phyloP scores from a whole-genome alignment of 2,329 filamentous ascomycete genomes.

The Fusarium mangiferae region DNA sequence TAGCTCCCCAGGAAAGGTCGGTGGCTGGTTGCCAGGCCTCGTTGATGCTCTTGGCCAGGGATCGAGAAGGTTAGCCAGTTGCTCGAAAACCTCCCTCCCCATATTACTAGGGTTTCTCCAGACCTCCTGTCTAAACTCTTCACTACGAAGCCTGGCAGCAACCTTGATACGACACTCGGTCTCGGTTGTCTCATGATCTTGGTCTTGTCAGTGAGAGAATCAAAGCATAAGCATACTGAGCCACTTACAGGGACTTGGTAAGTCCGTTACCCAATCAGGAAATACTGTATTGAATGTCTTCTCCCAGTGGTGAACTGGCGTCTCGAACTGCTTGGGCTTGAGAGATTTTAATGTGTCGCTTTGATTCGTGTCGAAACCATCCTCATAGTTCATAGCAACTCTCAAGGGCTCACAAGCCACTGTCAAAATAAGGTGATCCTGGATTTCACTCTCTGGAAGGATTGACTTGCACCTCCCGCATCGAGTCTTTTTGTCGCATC shows the following conservation, averaged over 20 bases:
- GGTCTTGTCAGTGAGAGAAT: not conserved
- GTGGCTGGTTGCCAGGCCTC: not conserved
- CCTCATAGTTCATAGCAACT: not conserved
- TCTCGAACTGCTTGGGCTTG: not conserved
- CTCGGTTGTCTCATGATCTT: not conserved
- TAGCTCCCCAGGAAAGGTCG: accelerated
- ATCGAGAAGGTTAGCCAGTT: not conserved
- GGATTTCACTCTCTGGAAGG: not conserved
- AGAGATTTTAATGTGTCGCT: not conserved
- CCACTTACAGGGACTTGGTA: not conserved
- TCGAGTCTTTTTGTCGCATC: accelerated
- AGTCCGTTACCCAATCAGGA: not conserved
- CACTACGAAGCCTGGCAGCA: not conserved
- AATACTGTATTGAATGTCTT: not conserved
- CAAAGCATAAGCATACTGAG: too few species aligned
- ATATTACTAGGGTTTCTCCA: accelerated
- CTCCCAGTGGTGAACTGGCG: not conserved
- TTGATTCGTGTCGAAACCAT: not conserved
- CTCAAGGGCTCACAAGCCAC: not conserved
- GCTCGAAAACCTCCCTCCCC: not conserved
- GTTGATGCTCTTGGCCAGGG: not conserved
- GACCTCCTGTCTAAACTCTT: not conserved
- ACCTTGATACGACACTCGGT: not conserved
- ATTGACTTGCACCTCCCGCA: not conserved
- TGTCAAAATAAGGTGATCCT: not conserved